Base-by-base conservation (phyloP, 768 basidiomycete genomes). In the Pholiota conissans region DNA sequence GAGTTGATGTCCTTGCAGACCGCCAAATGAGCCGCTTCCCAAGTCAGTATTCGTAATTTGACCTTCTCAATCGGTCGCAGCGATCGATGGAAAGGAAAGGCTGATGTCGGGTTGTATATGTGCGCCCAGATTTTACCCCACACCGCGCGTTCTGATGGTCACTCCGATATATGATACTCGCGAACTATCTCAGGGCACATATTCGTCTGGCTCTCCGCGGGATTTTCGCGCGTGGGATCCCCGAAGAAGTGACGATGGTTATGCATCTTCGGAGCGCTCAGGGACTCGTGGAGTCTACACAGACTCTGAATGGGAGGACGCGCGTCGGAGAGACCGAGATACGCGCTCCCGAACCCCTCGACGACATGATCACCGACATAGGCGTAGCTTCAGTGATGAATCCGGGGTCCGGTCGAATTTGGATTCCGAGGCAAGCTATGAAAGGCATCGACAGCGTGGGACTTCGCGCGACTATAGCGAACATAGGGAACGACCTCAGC, bases 151-250 rank as follows among this genome's bases (percentile, higher is more conserved):
- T 18, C 56, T 69, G 18, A 64, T 65, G 62, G 58, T 69, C 13
- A 65, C 61, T 1, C 68, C 68, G 2, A 62, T 69, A 40, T 69
- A 69, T 49, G 66, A 69, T 20, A 58, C 42, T 13, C 34, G 39
- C 5, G 58, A 53, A 29, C 29, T 24, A 10, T 45, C 42, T 9
- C 22, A 24, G 20, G 42, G 42, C 11, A 9, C 10, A 13, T 45
- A 51, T 24, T 42, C 40, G 2, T 47, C 55, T 37, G 28, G 49
- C 32, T 32, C 46, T n/a, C 24, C 29, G 5, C 28, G 42, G 26
- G 48, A 53, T 6, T 22, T 37, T 22, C 16, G 26, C n/a, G 7
- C 49, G 11, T 47, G 55, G 30, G 27, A 39, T 3, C 55, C 14
- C 5, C 47, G 52, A n/a, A 51, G 50, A 53, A 14, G 37, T 48